A percentile compares a stretch with the other conserved stretches of the same genome.
These are phyloP conservation scores for Penicillium fuscoglaucum DNA, from an alignment of 2,329 filamentous ascomycete genomes.

Conservation along the genomic window DNA sequence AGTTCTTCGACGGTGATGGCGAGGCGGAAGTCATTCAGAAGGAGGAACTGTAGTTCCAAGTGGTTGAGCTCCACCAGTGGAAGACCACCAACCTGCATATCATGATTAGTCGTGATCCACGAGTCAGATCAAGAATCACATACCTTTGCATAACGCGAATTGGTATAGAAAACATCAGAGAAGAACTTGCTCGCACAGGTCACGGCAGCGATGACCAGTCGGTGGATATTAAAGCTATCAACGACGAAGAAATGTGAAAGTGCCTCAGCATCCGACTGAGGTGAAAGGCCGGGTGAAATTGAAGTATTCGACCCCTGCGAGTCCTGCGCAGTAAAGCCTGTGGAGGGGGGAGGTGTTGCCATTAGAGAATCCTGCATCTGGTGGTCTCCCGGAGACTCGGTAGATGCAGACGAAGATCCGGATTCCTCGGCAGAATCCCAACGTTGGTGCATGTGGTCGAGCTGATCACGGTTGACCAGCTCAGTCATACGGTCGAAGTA, in stretches of 20 bases:
- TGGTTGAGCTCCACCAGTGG: slow-evolving; percentile 93
- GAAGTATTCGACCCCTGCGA: slow-evolving; percentile 28
- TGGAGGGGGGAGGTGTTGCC: slow-evolving; percentile 41
- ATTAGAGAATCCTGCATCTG: slow-evolving; percentile 30
- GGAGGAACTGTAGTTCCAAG: slow-evolving; percentile 89
- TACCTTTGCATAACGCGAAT: slow-evolving; percentile 98
- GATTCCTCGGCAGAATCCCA: slow-evolving; percentile 24
- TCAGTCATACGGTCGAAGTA: slow-evolving; percentile 99
- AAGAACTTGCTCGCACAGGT: slow-evolving; percentile 99
- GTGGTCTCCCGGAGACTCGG: slow-evolving; percentile 17
- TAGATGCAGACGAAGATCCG: slow-evolving; percentile 21
- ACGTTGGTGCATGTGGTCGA: slow-evolving; percentile 56
- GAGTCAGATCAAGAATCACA: slow-evolving; percentile 28
- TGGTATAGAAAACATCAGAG: slow-evolving; percentile 97
- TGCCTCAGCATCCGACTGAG: slow-evolving; percentile 51
- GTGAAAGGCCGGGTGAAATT: slow-evolving; percentile 35
- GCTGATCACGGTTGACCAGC: slow-evolving; percentile 78
- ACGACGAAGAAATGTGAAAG: slow-evolving; percentile 83
- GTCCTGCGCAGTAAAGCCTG: slow-evolving; percentile 38
- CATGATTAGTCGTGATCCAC: not conserved
- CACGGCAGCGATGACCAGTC: slow-evolving; percentile 92
- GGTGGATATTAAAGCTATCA: slow-evolving; percentile 98
- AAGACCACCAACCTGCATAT: slow-evolving; percentile 79
- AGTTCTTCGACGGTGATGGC: slow-evolving; percentile 92
- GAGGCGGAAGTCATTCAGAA: slow-evolving; percentile 93